Conservation (phyloP, 179 eudicot genomes). For the Heliamphora pulchella region DNA sequence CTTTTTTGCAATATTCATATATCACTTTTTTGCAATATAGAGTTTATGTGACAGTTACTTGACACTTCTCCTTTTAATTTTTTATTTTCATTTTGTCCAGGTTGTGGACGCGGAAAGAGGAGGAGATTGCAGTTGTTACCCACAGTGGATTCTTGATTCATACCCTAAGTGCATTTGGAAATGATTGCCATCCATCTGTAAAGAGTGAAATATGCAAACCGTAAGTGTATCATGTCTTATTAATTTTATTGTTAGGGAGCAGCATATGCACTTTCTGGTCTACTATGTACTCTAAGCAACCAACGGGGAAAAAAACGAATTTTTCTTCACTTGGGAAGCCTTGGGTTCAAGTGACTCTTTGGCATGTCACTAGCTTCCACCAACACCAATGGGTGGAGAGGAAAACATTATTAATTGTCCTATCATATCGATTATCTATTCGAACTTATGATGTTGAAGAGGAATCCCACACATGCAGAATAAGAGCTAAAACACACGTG, state of each 20-base stretch:
- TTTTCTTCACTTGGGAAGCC: no score
- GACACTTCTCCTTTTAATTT: not conserved
- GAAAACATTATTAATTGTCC: not conserved
- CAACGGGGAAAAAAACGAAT: no score
- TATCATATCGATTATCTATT: not conserved
- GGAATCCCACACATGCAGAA: no score
- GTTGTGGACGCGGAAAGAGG: constrained; percentile 77
- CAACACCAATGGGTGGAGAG: not conserved
- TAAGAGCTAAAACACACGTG: no score
- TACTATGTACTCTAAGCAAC: no score
- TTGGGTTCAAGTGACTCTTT: no score
- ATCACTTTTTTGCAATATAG: not conserved
- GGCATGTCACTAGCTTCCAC: not conserved
- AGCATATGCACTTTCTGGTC: not conserved
- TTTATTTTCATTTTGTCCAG: constrained; percentile 22
- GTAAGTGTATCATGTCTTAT: constrained; percentile 38
- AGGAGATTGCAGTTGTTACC: constrained; percentile 86
- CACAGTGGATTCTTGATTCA: constrained; percentile 65
- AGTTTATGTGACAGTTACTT: not conserved
- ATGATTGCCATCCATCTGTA: constrained; percentile 61
- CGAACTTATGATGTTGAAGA: no score
- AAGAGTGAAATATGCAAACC: constrained; percentile 50
- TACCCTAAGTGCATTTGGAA: constrained; percentile 59
- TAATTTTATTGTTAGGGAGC: not conserved
- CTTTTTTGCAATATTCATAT: no score